These are phyloP conservation scores for Fusarium abutilonis DNA, from an alignment of 2,329 filamentous ascomycete species.

Conservation along the genomic window DNA sequence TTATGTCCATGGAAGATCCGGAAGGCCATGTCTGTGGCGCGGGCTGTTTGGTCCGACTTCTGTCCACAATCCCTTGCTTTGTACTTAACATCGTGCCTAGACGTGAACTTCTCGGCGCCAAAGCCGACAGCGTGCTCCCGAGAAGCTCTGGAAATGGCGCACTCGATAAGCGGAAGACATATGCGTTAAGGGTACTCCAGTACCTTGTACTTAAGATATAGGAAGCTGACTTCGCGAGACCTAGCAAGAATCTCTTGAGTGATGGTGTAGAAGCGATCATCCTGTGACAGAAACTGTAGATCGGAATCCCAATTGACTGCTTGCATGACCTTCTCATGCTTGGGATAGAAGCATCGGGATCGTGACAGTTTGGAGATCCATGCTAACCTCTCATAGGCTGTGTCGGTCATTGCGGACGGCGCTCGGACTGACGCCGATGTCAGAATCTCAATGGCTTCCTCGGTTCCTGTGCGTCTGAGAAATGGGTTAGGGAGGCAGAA, in stretches of 20 bases:
- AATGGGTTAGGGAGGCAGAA: conserved; percentile 61
- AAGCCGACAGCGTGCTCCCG: conserved; percentile 22
- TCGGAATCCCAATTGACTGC: conserved; percentile 53
- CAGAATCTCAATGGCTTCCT: conserved; percentile 62
- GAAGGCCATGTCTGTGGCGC: background rate
- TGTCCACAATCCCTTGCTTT: conserved; percentile 5
- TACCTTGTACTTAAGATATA: conserved; percentile 6
- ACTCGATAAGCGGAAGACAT: conserved; percentile 10
- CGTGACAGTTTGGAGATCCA: conserved; percentile 15
- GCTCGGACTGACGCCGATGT: conserved; percentile 58
- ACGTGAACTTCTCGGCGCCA: conserved; percentile 36
- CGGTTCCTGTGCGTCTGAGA: conserved; percentile 62
- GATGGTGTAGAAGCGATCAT: conserved; percentile 52
- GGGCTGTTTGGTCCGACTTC: background rate
- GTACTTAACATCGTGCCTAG: conserved; percentile 21
- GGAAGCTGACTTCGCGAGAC: conserved; percentile 15
- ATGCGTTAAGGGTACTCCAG: background rate
- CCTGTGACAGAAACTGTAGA: conserved; percentile 57
- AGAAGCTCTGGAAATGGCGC: conserved; percentile 27
- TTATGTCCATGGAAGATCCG: background rate
- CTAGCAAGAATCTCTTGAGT: background rate
- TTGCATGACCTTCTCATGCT: conserved; percentile 56
- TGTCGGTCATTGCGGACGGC: background rate
- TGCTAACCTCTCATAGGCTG: background rate
- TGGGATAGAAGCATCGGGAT: conserved; percentile 59